Conservation (phyloP, 805 yeast genomes). For the Saturnispora serradocipensis region DNA sequence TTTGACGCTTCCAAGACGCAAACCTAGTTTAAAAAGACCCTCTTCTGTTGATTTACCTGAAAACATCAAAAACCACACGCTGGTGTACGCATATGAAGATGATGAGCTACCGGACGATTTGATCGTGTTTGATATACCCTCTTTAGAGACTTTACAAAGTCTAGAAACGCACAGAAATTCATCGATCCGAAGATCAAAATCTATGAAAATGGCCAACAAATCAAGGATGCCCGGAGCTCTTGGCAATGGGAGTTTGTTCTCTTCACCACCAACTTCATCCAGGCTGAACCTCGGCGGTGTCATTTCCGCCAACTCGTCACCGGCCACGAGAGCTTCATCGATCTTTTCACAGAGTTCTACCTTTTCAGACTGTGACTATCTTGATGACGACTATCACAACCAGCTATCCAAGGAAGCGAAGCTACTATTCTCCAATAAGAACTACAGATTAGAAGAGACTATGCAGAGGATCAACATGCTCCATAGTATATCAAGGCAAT, state of each 20-base stretch:
- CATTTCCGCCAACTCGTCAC: conserved; percentile 20
- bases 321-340: conserved; percentile 37
- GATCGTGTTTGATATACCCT: conserved; percentile 55
- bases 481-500: conserved; percentile 16
- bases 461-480: conserved; percentile 28
- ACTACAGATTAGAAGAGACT: conserved; percentile 29
- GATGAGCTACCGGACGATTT: conserved; percentile 45
- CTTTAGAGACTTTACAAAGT: conserved; percentile 43
- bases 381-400: conserved; percentile 16
- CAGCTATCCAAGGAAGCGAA: conserved; percentile 29
- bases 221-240: not conserved
- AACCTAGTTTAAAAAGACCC: not conserved
- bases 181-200: conserved; percentile 8
- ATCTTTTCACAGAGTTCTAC: conserved; percentile 32
- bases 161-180: conserved; percentile 27
- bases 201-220: conserved; percentile 1
- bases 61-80: conserved; percentile 1
- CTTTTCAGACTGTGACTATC: conserved; percentile 19
- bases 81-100: conserved; percentile 38
- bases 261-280: conserved; percentile 5
- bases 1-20: not conserved
- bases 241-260: not conserved
- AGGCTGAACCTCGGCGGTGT: not conserved
- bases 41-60: conserved; percentile 5
- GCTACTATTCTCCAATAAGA: conserved; percentile 26